Evolutionary conservation across 176 grass and related monocot genomes (phyloP), one percentile per base, ranked within the genome.

Genomic region (Raddia distichophylla): DNA sequence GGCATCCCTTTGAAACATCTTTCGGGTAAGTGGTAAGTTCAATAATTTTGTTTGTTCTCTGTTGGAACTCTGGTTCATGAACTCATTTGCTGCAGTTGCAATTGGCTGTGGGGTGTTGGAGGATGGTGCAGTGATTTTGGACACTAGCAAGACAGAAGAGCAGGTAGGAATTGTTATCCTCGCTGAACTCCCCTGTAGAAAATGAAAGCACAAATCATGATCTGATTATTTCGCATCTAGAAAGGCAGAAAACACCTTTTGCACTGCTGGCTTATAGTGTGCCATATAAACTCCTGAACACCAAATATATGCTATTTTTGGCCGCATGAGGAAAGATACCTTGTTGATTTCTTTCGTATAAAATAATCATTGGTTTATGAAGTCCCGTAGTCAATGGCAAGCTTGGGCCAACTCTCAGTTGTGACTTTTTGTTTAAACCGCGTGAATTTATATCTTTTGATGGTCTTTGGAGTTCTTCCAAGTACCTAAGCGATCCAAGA

Each of bases 1-100:
- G 90, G 92, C 54, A 51, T 93, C 62, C 95, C 95, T 55, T 82
- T 98, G 79, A 98, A 95, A 78, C 84, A 93, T 79, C 90, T 95
- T 90, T 93, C 88, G 68, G 95, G 93, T 98, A 86, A 91, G 73
- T 76, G 95, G 93, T 98, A 86, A 91, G 73, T 76, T 78, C 32
- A 60, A 15, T 76, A 20, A 43, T 67, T 65, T 5, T 33, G 5
- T 64, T 40, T 91, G 45, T 54, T 69, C 6, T 60, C 14, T 54
- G 11, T 40, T 16, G 13, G 12, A 64, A 64, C 55, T 73, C 42
- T 67, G 8, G 12, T 51, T 69, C 44, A 90, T 59, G 46, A 76
- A 40, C 40, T 88, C 87, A 16, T 90, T 68, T 71, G 65, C 34
- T 85, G 83, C 81, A 95, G 96, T 98, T 60, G 88, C 92, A 54